Conservation (phyloP, 1,284 basidiomycete species). For the Tylopilus sp. region DNA sequence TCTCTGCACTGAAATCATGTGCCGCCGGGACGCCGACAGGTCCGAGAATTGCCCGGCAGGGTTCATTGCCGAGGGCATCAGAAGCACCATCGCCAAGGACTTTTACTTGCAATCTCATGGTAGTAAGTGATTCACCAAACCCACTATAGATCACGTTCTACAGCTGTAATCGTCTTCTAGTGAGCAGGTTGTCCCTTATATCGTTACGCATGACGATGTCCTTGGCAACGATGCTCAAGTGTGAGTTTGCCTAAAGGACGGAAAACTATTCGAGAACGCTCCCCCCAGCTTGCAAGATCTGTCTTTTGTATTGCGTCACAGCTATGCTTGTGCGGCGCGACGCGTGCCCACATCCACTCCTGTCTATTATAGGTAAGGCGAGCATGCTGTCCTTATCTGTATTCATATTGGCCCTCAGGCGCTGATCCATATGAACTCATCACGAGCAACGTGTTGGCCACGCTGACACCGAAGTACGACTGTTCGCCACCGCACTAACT, state of each 20-base stretch:
- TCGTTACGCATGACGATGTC: conserved; percentile 66
- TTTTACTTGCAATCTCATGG: conserved; percentile 72
- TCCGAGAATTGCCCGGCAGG: conserved; percentile 78
- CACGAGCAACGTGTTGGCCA: background rate
- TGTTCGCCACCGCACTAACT: conserved; percentile 60
- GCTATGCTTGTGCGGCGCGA: conserved; percentile 68
- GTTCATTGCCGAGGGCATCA: conserved; percentile 77
- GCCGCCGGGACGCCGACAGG: conserved; percentile 58
- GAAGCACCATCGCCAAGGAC: conserved; percentile 76
- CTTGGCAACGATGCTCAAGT: conserved; percentile 43
- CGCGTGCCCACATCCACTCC: conserved; percentile 76
- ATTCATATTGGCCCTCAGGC: conserved; percentile 48
- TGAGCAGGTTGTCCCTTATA: conserved; percentile 60
- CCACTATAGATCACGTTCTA: background rate
- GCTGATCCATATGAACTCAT: conserved; percentile 58
- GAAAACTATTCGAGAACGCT: no score
- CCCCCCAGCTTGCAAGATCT: conserved; percentile 61
- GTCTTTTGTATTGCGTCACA: conserved; percentile 64
- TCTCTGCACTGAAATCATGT: background rate
- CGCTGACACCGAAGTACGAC: conserved; percentile 40
- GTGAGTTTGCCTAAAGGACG: conserved; percentile 40
- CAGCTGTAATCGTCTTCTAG: conserved; percentile 16
- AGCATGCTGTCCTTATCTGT: background rate
- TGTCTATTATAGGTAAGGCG: conserved; percentile 65
- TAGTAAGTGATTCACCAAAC: conserved; percentile 40